phyloP scores from a whole-genome alignment of 2,329 filamentous ascomycete species.

The Myrmaecium sp. region DNA sequence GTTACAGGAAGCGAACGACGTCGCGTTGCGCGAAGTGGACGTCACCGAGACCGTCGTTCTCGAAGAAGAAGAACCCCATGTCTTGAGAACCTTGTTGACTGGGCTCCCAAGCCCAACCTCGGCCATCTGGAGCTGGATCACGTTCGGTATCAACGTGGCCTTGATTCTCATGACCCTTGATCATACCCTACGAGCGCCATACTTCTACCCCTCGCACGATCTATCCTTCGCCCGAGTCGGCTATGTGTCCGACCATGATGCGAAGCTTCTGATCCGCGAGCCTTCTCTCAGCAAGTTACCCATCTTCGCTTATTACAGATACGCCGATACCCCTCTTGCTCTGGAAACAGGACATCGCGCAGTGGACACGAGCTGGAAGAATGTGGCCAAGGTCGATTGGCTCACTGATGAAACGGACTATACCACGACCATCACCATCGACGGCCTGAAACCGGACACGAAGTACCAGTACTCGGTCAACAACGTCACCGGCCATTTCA shows the following conservation, averaged over 20 bases:
- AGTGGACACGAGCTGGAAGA: constrained; percentile 45
- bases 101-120: constrained; percentile 63
- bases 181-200: constrained; percentile 55
- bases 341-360: constrained; percentile 35
- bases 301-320: constrained; percentile 47
- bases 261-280: constrained; percentile 71
- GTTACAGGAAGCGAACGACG: constrained; percentile 23
- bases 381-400: constrained; percentile 43
- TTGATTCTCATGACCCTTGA: constrained; percentile 58
- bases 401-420: constrained; percentile 69
- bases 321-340: constrained; percentile 23
- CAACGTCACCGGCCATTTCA: constrained; percentile 70
- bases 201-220: constrained; percentile 53
- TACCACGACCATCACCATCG: constrained; percentile 53
- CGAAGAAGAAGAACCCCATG: constrained; percentile 37
- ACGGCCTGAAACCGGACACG: constrained; percentile 50
- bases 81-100: constrained; percentile 50
- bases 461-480: constrained; percentile 73
- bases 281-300: constrained; percentile 61
- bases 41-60: constrained; percentile 47
- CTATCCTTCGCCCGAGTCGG: constrained; percentile 77
- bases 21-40: constrained; percentile 30
- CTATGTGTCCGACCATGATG: constrained; percentile 65
- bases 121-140: constrained; percentile 45
- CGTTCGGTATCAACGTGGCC: constrained; percentile 54